Evolutionary conservation across 352 stramenopile species (phyloP), one percentile per base, ranked within the genome.

Genomic region (Thraustochytrium sp.): DNA sequence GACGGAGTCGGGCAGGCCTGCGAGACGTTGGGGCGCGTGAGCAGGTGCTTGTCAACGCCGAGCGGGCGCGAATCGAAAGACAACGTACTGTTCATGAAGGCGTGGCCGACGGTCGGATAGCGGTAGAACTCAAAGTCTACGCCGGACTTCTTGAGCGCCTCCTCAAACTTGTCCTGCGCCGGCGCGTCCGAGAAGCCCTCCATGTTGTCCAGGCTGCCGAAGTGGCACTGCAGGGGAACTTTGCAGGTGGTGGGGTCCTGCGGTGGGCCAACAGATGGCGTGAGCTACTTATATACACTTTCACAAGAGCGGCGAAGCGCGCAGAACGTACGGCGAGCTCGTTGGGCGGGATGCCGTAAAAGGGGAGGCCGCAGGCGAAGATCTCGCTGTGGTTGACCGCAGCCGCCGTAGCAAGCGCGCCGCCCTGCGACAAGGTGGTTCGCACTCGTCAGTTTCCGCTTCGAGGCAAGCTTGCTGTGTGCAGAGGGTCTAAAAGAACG

Each of bases 311-410:
- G n/a, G n/a, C n/a, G n/a, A n/a, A n/a, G n/a, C n/a, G n/a, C n/a
- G n/a, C n/a, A n/a, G n/a, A 46, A 77, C 49, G 29, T 62, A 55
- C 49, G 23, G 56, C 54, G 38, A 87, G 72, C n/a, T 40, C 61
- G n/a, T 51, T 38, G 48, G 63, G 61, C 23, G 84, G 86, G 40
- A 86, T 86, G 11, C 86, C 86, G 64, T 89, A 89, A 75, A 89
- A 89, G 34, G 86, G 77, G 48, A 77, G 65, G 44, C 44, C 53
- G 46, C 65, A 46, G 21, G 48, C 48, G 48, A 86, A 48, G 86
- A 86, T 38, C 4, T 54, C 62, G 23, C 2, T 49, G 49, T 31
- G 54, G 38, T 63, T 65, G 21, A 61, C 18, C 26, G 61, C 65
- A n/a, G 38, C 63, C 1, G 75, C 82, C n/a, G 88, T 55, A 11